Percentiles rank a stretch among this genome's conserved stretches.
These are phyloP conservation scores for Diaporthe amygdali DNA, from an alignment of 2,329 filamentous ascomycete genomes.

Conservation along the genomic window DNA sequence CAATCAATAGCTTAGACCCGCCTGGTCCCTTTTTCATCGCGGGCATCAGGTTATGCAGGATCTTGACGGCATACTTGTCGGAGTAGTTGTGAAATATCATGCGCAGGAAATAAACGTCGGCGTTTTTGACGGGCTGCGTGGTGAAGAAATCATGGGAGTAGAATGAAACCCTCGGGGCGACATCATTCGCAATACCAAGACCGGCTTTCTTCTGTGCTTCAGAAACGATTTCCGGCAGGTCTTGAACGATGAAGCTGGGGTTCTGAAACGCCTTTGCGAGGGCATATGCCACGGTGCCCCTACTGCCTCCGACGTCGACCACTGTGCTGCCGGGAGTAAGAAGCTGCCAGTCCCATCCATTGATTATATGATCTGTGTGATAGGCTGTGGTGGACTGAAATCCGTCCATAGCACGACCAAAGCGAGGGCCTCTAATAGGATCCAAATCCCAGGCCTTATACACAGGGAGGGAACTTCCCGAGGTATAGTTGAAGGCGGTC, in stretches of 20 bases:
- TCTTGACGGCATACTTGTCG: constrained; percentile 27
- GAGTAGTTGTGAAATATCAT: constrained; percentile 29
- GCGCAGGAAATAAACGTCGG: constrained; percentile 30
- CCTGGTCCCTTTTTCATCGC: constrained; percentile 22
- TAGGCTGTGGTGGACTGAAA: constrained; percentile 2
- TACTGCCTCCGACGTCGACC: constrained; percentile 17
- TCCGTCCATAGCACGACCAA: constrained; percentile 11
- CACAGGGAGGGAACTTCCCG: not conserved
- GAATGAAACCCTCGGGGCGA: not conserved
- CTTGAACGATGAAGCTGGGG: constrained; percentile 11
- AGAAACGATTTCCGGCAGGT: not conserved
- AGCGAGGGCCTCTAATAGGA: not conserved
- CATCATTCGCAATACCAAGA: not conserved
- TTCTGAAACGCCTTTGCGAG: constrained; percentile 4
- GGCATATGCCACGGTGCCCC: not conserved
- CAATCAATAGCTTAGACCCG: not conserved
- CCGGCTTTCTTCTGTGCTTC: not conserved
- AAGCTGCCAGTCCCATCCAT: not conserved
- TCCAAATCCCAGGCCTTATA: constrained; percentile 9
- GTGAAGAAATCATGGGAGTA: constrained; percentile 13
- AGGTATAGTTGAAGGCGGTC: constrained; percentile 9
- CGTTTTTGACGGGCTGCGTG: constrained; percentile 2
- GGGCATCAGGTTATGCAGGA: constrained; percentile 27
- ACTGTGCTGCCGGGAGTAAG: constrained; percentile 11
- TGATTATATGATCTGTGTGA: not conserved